These are phyloP conservation scores for Colletotrichum sp. DNA, from an alignment of 2,329 filamentous ascomycete species.

Conservation along the genomic window DNA sequence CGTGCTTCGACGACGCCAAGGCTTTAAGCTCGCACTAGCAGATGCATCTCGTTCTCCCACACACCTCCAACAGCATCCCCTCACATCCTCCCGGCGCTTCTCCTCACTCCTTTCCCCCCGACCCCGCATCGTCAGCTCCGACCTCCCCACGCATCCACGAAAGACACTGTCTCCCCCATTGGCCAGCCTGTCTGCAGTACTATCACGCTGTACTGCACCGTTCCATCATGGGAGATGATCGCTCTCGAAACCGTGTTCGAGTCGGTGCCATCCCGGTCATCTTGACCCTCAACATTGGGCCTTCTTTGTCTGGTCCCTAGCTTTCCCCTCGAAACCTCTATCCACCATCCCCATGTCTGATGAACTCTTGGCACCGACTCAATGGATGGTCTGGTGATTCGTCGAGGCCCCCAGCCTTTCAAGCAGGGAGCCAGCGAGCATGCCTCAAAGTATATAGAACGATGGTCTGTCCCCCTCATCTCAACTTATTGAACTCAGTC, in stretches of 20 bases:
- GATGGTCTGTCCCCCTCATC: background rate
- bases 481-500: background rate
- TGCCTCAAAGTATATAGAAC: constrained; percentile 9
- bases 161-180: background rate
- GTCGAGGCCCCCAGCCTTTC: background rate
- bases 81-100: background rate
- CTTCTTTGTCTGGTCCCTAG: background rate
- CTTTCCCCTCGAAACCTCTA: constrained; percentile 2
- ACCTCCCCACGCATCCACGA: constrained; percentile 20
- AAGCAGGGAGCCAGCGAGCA: background rate
- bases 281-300: background rate
- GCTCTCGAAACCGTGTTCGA: background rate
- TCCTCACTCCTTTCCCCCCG: background rate
- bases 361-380: constrained; percentile 19
- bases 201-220: constrained; percentile 3
- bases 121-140: constrained; percentile 16
- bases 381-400: constrained; percentile 10
- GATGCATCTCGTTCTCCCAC: background rate
- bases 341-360: constrained; percentile 10
- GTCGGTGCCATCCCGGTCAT: background rate
- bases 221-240: constrained; percentile 16
- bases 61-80: background rate
- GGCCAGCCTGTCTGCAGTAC: constrained; percentile 3
- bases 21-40: background rate
- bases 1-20: background rate